Evolutionary conservation across 805 yeast genomes (phyloP).

Genomic region (Alloascoidea africana): DNA sequence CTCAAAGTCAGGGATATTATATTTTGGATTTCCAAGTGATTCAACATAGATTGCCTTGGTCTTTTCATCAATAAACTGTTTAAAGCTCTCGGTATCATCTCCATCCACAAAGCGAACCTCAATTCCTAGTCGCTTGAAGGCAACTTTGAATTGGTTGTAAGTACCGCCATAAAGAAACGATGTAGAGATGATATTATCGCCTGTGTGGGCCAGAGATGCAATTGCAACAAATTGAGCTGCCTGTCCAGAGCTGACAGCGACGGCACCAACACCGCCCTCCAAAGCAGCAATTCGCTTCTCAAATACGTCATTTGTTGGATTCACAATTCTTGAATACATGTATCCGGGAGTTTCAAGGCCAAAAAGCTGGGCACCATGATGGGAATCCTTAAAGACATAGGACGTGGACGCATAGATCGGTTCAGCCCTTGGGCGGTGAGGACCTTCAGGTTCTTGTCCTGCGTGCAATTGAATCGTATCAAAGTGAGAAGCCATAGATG

Average conservation of each 20-base stretch:
- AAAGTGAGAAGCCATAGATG: conserved; percentile 47
- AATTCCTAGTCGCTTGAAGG: conserved; percentile 80
- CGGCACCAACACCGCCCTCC: conserved; percentile 84
- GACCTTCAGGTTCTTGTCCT: conserved; percentile 62
- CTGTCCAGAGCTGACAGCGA: conserved; percentile 87
- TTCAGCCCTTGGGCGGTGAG: conserved; percentile 69
- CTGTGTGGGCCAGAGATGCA: conserved; percentile 69
- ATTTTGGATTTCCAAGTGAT: conserved; percentile 86
- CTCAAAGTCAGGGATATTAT: conserved; percentile 85
- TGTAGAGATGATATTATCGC: conserved; percentile 83
- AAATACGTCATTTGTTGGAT: conserved; percentile 86
- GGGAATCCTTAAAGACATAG: conserved; percentile 72
- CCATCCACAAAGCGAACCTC: conserved; percentile 77
- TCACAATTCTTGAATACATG: conserved; percentile 80
- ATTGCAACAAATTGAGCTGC: conserved; percentile 86
- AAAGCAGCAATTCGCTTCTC: conserved; percentile 87
- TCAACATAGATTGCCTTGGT: conserved; percentile 87
- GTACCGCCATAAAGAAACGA: conserved; percentile 92
- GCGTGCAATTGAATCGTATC: conserved; percentile 93
- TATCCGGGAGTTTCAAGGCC: conserved; percentile 74
- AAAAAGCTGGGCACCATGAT: conserved; percentile 85
- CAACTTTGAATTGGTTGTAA: conserved; percentile 86
- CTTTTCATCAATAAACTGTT: conserved; percentile 56
- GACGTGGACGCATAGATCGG: conserved; percentile 92
- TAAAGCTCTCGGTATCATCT: conserved; percentile 59